Evolutionary conservation across 257 asterid species (phyloP).

Genomic region (Solanum clarkiae): DNA sequence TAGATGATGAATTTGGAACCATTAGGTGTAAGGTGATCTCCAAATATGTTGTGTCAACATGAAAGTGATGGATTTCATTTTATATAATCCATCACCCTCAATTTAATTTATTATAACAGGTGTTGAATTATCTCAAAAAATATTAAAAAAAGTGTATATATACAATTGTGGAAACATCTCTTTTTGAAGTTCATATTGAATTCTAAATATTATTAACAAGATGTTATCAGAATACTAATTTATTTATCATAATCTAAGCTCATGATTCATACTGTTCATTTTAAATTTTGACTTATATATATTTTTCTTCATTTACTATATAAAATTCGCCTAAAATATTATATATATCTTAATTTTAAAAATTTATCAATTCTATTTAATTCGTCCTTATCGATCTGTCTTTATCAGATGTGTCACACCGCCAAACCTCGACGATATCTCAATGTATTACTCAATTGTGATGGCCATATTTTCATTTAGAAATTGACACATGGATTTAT

Average conservation of each 20-base stretch:
- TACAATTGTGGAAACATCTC: too few relatives aligned
- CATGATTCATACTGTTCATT: not conserved
- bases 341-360: too few relatives aligned
- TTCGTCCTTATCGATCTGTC: too few relatives aligned
- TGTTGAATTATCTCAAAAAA: too few relatives aligned
- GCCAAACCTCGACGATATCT: not conserved
- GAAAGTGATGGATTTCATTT: not conserved
- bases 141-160: not conserved
- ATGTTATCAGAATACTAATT: too few relatives aligned
- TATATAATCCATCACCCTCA: not conserved
- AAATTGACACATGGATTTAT: not conserved
- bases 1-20: not conserved
- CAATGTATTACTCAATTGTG: not conserved
- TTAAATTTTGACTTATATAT: rapidly evolving
- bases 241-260: not conserved
- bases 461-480: not conserved
- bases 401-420: too few relatives aligned
- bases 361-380: too few relatives aligned
- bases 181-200: too few relatives aligned
- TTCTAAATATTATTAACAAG: too few relatives aligned
- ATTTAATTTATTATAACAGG: not conserved
- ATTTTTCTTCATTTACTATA: not conserved
- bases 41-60: not conserved
- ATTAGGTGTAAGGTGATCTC: not conserved
- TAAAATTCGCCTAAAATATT: not conserved